Evolutionary conservation across 2,329 filamentous ascomycete species (phyloP), one percentile per base, ranked within the genome.

Genomic region (Xylaria sp.): DNA sequence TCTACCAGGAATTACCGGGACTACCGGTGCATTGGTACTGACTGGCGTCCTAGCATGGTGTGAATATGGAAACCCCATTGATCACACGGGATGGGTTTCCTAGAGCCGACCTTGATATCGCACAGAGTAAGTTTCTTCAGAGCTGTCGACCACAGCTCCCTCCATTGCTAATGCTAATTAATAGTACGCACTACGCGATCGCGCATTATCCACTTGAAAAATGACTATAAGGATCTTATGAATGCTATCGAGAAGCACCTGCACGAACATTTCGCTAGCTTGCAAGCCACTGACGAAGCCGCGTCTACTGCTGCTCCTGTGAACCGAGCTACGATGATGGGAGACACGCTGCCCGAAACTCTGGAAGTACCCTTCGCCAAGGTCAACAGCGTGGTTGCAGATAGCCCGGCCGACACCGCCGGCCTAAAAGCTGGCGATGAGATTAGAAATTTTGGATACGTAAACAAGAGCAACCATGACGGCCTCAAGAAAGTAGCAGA

Each of bases 161-260:
- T 12, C 32, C 9, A 2, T 6, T 23, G 57, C 69, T 75, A 60
- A 76, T 72, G 53, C 68, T 57, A 59, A 40, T 59, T 16, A 21
- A 63, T 75, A 97, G 93, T 99, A 78, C 93, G 96, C 70, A 97
- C 93, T n/a, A 97, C 94, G 44, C 88, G 96, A 80, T 88, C 94
- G 32, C 90, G 93, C 69, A 97, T 99, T 74, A 96, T 98, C 73
- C 86, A 91, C 73, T 86, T 98, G 47, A 91, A 92, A 72, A 98
- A 98, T 78, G 96, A 99, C 81, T 95, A 97, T 83, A 98, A 97
- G 79, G 89, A 90, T 47, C 82, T 98, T 51, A 98, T 98, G 94
- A 82, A 82, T 66, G 84, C 87, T 67, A 91, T 98, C 74, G 96
- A 98, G 80, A 91, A 91, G 76, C 90, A 90, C 55, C 86, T 99